phyloP scores from a whole-genome alignment of 2,329 filamentous ascomycete species.

The Colletotrichum falcatum region DNA sequence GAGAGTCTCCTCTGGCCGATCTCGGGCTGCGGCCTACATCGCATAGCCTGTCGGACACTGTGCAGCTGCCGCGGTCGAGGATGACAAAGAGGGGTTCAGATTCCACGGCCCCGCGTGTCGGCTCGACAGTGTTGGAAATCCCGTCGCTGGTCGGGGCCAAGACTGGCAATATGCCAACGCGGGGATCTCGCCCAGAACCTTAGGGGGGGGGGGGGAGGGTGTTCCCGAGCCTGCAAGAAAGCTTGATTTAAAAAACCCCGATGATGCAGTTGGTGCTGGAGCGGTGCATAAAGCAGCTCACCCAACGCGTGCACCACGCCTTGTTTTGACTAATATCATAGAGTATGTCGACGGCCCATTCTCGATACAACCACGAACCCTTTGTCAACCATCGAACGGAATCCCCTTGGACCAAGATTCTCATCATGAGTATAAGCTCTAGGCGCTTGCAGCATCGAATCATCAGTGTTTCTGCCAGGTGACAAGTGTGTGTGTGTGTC shows the following conservation, averaged over 20 bases:
- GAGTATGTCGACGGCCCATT: neutral
- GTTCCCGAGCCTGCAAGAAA: neutral
- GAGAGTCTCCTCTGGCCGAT: too few species aligned
- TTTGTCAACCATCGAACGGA: neutral
- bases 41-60: neutral
- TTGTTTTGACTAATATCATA: neutral
- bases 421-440: neutral
- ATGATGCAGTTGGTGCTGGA: neutral
- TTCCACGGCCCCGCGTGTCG: neutral
- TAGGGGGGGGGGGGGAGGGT: neutral
- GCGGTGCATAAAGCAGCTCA: neutral
- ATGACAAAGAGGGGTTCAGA: neutral
- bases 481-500: too few species aligned
- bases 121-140: neutral
- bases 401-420: too few species aligned
- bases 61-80: neutral
- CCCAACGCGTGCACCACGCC: neutral
- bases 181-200: neutral
- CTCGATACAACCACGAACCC: neutral
- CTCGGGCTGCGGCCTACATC: too few species aligned
- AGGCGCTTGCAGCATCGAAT: neutral
- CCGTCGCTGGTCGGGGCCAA: neutral
- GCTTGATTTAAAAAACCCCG: neutral
- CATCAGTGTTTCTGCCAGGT: neutral
- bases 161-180: neutral